Evolutionary conservation across 306 rosid species (phyloP).

Genomic region (Inga leiocalycina): DNA sequence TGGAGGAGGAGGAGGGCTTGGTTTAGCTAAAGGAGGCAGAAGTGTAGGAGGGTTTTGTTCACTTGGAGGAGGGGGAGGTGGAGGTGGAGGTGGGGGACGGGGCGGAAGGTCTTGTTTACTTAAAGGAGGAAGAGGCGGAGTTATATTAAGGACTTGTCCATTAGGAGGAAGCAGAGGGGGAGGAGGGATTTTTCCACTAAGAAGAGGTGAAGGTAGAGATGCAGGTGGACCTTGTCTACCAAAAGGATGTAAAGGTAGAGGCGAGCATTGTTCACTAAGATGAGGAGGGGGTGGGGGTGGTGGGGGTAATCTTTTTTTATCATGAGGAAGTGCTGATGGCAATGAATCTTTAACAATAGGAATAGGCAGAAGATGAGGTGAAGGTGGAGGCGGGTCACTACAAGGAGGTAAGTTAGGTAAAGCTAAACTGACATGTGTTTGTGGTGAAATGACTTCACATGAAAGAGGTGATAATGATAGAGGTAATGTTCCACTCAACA

Average conservation of each 20-base stretch:
- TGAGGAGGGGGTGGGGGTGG: slow-evolving; percentile 35
- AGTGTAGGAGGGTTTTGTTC: neutral
- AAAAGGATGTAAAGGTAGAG: neutral
- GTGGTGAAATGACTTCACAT: neutral
- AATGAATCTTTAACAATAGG: slow-evolving; percentile 10
- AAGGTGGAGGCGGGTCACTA: neutral
- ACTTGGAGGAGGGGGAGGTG: slow-evolving; percentile 35
- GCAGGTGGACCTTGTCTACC: slow-evolving; percentile 9
- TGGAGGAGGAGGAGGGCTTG: neutral
- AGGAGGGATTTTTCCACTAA: neutral
- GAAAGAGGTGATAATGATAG: neutral
- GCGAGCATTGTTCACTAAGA: neutral
- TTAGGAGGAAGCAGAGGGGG: neutral
- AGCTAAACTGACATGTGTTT: neutral
- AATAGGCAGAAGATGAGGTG: slow-evolving; percentile 43
- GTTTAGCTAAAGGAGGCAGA: neutral
- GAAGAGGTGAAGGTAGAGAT: slow-evolving; percentile 24
- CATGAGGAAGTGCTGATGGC: slow-evolving; percentile 34
- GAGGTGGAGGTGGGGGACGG: slow-evolving; percentile 49
- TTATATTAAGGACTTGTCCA: neutral
- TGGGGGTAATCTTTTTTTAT: neutral
- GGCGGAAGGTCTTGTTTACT: neutral
- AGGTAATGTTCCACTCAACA: neutral
- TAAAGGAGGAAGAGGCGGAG: slow-evolving; percentile 45
- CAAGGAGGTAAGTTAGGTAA: slow-evolving; percentile 30